Conservation (phyloP, 192 early-diverging fungal genomes). For the Coemansia sp. region DNA sequence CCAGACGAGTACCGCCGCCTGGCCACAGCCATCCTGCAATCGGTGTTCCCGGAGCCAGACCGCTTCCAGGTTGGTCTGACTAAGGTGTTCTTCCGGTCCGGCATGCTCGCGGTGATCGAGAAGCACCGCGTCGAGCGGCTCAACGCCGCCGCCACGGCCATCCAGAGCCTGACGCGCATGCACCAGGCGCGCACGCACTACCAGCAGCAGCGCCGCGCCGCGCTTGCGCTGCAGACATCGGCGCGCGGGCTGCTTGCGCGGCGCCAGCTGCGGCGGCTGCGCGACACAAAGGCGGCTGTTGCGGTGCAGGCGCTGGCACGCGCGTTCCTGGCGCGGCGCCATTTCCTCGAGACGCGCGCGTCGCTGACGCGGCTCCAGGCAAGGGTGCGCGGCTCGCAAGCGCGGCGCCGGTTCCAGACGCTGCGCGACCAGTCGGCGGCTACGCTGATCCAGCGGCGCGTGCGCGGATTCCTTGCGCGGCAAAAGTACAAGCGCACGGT, state of each 20-base stretch:
- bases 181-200: conserved; percentile 66
- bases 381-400: conserved; percentile 62
- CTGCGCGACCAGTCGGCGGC: conserved; percentile 69
- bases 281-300: conserved; percentile 69
- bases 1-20: conserved; percentile 59
- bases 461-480: conserved; percentile 69
- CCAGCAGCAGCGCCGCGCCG: conserved; percentile 56
- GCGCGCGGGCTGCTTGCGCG: conserved; percentile 64
- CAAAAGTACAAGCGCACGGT: conserved; percentile 58
- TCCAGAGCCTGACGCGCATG: conserved; percentile 86
- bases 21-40: conserved; percentile 61
- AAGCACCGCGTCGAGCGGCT: conserved; percentile 84
- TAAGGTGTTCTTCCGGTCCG: conserved; percentile 99
- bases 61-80: conserved; percentile 92
- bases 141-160: conserved; percentile 75
- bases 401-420: conserved; percentile 61
- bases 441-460: conserved; percentile 70
- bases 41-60: conserved; percentile 74
- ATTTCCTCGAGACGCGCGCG: conserved; percentile 41
- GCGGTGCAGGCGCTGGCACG: conserved; percentile 76
- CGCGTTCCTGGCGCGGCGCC: conserved; percentile 59
- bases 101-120: conserved; percentile 74
- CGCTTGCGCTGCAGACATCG: conserved; percentile 68
- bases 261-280: conserved; percentile 55
- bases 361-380: conserved; percentile 65